A percentile compares a stretch with the other conserved stretches of the same genome.
These are phyloP conservation scores for Magnolia sinica DNA, from an alignment of 164 flowering plant genomes.

Conservation along the genomic window DNA sequence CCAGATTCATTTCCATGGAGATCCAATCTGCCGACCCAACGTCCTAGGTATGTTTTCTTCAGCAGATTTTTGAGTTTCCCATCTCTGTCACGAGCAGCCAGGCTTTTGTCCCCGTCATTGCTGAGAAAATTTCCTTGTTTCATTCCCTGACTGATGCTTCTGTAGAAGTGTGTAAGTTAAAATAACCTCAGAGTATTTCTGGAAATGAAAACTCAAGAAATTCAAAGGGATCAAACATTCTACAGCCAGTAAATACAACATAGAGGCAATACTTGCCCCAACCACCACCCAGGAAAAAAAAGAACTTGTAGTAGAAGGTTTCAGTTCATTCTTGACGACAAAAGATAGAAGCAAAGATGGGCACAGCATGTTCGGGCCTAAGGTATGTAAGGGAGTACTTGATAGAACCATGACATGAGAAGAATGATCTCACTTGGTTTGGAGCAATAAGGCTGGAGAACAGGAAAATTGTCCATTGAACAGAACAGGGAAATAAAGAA, in stretches of 20 bases:
- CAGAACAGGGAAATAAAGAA: too few species aligned
- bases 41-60: constrained; percentile 64
- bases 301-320: too few species aligned
- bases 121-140: constrained; percentile 31
- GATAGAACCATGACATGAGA: too few species aligned
- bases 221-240: not conserved
- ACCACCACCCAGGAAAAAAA: not conserved
- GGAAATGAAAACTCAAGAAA: not conserved
- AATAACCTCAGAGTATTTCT: not conserved
- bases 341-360: too few species aligned
- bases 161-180: constrained; percentile 24
- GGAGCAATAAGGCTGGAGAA: too few species aligned
- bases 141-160: constrained; percentile 41
- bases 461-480: too few species aligned
- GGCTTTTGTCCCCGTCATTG: constrained; percentile 32
- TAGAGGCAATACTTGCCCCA: not conserved
- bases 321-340: too few species aligned
- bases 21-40: constrained; percentile 53
- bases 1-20: constrained; percentile 36
- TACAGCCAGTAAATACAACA: not conserved
- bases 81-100: constrained; percentile 42
- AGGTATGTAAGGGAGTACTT: too few species aligned
- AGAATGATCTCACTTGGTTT: too few species aligned
- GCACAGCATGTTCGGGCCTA: too few species aligned
- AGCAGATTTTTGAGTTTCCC: constrained; percentile 68